Percentiles rank a stretch among this genome's conserved stretches.
These are phyloP conservation scores for Cryptosporidium muris DNA, from an alignment of 169 alveolate genomes.

Conservation along the genomic window DNA sequence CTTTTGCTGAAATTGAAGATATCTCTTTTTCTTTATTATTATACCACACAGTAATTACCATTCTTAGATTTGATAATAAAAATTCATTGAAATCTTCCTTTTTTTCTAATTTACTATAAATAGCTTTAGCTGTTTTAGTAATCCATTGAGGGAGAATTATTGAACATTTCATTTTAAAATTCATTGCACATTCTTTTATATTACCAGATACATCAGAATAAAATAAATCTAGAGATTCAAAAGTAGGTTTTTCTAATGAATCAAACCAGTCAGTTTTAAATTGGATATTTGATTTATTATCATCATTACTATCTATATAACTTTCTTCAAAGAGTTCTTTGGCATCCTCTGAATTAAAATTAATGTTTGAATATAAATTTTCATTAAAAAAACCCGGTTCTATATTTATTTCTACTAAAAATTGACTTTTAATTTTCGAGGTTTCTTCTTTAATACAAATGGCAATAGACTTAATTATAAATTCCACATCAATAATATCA, in stretches of 20 bases:
- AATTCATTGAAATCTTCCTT: neutral
- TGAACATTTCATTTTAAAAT: constrained; percentile 1
- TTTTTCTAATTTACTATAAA: constrained; percentile 6
- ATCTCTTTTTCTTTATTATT: neutral
- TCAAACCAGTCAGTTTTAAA: constrained; percentile 39
- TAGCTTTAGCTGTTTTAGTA: constrained; percentile 7
- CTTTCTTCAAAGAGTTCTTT: neutral
- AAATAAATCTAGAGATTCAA: constrained; percentile 11
- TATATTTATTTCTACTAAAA: constrained; percentile 21
- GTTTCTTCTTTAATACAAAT: constrained; percentile 22
- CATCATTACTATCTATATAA: neutral
- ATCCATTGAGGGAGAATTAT: constrained; percentile 35
- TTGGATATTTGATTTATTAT: constrained; percentile 31
- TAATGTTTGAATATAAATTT: neutral
- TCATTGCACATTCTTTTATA: constrained; percentile 33
- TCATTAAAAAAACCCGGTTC: constrained; percentile 38
- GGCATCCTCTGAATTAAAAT: neutral
- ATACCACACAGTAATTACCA: constrained; percentile 48
- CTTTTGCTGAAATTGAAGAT: neutral
- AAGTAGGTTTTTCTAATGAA: neutral
- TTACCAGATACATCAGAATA: constrained; percentile 13
- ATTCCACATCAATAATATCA: constrained; percentile 10
- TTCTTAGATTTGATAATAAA: constrained; percentile 12
- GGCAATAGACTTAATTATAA: constrained; percentile 16
- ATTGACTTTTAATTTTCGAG: neutral